Conservation (phyloP, 78 protist species). For the Planoprotostelium fungivorum region DNA sequence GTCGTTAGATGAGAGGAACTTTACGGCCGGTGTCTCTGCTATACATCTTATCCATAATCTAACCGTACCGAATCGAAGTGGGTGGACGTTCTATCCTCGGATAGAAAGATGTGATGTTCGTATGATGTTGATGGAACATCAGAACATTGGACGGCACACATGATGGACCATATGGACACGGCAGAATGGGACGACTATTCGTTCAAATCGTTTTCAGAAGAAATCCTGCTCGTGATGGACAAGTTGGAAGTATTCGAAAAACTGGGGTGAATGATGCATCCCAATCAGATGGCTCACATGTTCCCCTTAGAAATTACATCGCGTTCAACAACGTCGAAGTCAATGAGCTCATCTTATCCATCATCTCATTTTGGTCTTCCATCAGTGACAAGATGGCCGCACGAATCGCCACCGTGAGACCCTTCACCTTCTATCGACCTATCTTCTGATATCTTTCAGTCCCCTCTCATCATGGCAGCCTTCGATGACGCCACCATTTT, state of each 20-base stretch:
- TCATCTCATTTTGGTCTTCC: not conserved
- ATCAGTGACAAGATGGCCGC: not conserved
- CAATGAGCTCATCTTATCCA: no score
- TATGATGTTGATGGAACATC: not conserved
- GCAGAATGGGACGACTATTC: not conserved
- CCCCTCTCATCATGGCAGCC: not conserved
- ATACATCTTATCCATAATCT: not conserved
- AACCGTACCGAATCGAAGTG: not conserved
- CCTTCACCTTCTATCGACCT: not conserved
- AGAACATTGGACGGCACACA: not conserved
- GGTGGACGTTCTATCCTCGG: not conserved
- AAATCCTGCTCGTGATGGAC: not conserved
- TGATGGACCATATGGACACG: not conserved
- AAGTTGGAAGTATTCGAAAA: not conserved
- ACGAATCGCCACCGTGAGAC: not conserved
- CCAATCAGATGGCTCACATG: not conserved
- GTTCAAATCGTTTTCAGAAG: not conserved
- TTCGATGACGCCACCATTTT: not conserved
- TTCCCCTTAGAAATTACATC: not conserved
- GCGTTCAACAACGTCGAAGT: not conserved
- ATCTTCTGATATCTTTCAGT: not conserved
- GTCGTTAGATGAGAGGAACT: not conserved
- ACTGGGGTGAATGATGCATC: not conserved
- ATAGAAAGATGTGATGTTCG: not conserved
- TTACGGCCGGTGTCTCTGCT: not conserved